phyloP scores from a whole-genome alignment of 2,329 filamentous ascomycete species.

The Arthrinium phaeospermum region DNA sequence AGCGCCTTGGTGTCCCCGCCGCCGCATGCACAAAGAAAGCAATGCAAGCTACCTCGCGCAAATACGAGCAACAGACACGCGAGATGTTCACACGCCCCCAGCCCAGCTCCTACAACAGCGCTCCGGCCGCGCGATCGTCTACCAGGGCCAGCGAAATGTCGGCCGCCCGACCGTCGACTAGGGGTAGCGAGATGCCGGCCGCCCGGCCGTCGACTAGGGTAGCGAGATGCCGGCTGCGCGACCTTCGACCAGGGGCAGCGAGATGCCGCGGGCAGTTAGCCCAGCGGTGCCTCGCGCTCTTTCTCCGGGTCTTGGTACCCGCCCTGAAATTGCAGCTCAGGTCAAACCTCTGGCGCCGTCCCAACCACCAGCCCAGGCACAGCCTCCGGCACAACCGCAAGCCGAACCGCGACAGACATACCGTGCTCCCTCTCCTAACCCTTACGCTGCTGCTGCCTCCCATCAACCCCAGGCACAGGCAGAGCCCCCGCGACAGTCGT shows the following conservation, averaged over 20 bases:
- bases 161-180: conserved; percentile 47
- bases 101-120: conserved; percentile 42
- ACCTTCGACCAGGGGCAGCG: conserved; percentile 64
- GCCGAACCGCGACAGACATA: neutral
- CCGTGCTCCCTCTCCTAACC: conserved; percentile 27
- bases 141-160: conserved; percentile 66
- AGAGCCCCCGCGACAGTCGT: neutral
- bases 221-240: conserved; percentile 61
- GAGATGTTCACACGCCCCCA: conserved; percentile 69
- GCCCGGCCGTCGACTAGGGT: conserved; percentile 62
- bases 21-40: conserved; percentile 91
- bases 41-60: conserved; percentile 94
- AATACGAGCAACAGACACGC: conserved; percentile 82
- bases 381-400: conserved; percentile 63
- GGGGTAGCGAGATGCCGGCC: conserved; percentile 61
- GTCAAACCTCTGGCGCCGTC: neutral
- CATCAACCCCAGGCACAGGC: conserved; percentile 1
- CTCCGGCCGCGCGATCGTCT: conserved; percentile 56
- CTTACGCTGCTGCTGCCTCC: conserved; percentile 24
- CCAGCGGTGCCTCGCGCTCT: conserved; percentile 67
- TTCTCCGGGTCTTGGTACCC: conserved; percentile 53
- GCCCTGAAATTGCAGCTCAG: neutral
- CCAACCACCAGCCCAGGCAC: conserved; percentile 66
- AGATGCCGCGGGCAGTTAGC: conserved; percentile 48
- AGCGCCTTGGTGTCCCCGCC: conserved; percentile 84